Conservation (phyloP, 2,329 filamentous ascomycete genomes). For the Colletotrichum plurivorum region DNA sequence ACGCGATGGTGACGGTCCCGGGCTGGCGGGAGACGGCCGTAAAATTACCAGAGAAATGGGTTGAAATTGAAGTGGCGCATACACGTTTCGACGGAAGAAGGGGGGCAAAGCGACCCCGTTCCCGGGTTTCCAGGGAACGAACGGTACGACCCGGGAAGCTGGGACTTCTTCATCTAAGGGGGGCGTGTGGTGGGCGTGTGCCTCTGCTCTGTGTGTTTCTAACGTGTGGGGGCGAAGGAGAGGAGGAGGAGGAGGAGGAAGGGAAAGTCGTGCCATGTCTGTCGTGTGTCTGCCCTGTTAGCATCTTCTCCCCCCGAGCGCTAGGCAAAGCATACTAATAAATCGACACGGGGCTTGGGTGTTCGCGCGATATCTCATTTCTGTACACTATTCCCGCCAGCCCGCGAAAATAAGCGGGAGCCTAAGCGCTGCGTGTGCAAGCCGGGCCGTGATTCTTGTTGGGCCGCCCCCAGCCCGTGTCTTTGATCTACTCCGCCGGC, state of each 20-base stretch:
- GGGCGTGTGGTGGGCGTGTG: conserved; percentile 14
- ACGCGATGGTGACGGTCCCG: conserved; percentile 4
- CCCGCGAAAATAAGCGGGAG: neutral
- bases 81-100: neutral
- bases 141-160: conserved; percentile 24
- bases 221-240: neutral
- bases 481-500: conserved; percentile 30
- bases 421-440: conserved; percentile 13
- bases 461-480: conserved; percentile 21
- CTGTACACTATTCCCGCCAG: neutral
- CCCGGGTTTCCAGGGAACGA: conserved; percentile 8
- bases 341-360: conserved; percentile 33
- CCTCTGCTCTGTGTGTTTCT: conserved; percentile 1
- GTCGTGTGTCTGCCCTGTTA: conserved; percentile 26
- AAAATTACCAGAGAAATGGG: neutral
- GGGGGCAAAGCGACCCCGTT: neutral
- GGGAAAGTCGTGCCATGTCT: conserved; percentile 17
- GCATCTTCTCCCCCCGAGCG: conserved; percentile 15
- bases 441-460: conserved; percentile 15
- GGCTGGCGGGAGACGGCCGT: conserved; percentile 19
- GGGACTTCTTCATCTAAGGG: conserved; percentile 14
- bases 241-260: neutral
- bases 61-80: conserved; percentile 1
- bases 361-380: conserved; percentile 14
- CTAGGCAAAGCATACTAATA: conserved; percentile 6